Evolutionary conservation across 805 yeast genomes (phyloP).

Genomic region (Nakazawaea pomicola): DNA sequence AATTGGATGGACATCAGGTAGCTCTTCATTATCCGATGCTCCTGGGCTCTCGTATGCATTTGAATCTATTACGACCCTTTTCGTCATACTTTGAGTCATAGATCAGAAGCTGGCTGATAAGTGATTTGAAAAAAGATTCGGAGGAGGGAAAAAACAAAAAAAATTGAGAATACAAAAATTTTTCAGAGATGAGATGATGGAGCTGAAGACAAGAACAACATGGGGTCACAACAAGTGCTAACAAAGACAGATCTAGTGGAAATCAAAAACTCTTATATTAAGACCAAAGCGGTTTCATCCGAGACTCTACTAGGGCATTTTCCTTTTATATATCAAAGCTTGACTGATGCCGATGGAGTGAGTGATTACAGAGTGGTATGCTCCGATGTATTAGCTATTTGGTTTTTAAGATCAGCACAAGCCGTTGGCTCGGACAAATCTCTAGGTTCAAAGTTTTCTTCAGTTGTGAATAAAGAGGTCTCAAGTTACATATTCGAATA

Average conservation of each 20-base stretch:
- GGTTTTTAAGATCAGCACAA: slow-evolving; percentile 56
- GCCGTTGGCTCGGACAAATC: slow-evolving; percentile 6
- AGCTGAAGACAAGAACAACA: neutral
- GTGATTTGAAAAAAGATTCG: neutral
- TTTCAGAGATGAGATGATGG: slow-evolving; percentile 6
- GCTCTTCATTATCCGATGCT: neutral
- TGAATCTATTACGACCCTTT: no score
- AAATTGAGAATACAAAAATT: neutral
- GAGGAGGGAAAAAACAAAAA: neutral
- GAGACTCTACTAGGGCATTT: slow-evolving; percentile 16
- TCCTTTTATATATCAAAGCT: slow-evolving; percentile 25
- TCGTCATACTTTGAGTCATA: no score
- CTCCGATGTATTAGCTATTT: slow-evolving; percentile 60
- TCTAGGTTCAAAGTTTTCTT: slow-evolving; percentile 2
- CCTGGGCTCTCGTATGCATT: slow-evolving; percentile 2
- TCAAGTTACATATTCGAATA: slow-evolving; percentile 39
- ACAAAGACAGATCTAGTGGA: slow-evolving; percentile 10
- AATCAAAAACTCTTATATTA: slow-evolving; percentile 18
- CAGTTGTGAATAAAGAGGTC: slow-evolving; percentile 15
- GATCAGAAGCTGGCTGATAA: no score
- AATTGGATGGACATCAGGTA: neutral
- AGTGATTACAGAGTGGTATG: slow-evolving; percentile 35
- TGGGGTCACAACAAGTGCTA: slow-evolving; percentile 3
- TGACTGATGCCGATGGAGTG: slow-evolving; percentile 28
- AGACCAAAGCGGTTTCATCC: slow-evolving; percentile 11